phyloP scores from a whole-genome alignment of 345 rosid genomes.

The Ceriops zippeliana region DNA sequence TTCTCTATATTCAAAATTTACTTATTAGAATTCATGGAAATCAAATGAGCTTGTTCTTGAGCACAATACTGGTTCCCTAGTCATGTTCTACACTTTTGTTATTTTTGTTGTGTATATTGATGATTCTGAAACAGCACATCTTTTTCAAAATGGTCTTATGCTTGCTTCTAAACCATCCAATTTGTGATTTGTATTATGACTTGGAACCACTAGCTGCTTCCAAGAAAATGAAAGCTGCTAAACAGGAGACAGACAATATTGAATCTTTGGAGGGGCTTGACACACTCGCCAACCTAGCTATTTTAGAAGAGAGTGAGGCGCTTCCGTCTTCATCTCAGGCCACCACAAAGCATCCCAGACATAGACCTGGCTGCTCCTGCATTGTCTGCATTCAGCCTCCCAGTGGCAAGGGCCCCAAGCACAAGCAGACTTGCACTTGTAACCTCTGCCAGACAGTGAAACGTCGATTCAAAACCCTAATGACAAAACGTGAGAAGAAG shows the following conservation, averaged over 20 bases:
- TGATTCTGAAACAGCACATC: constrained; percentile 2
- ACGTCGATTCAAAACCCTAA: constrained; percentile 71
- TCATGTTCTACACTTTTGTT: not conserved
- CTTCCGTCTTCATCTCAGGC: constrained; percentile 50
- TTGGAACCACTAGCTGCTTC: constrained; percentile 33
- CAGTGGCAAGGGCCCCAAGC: constrained; percentile 85
- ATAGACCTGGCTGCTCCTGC: constrained; percentile 87
- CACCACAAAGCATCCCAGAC: constrained; percentile 91
- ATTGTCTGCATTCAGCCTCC: constrained; percentile 95
- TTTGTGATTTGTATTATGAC: constrained; percentile 10
- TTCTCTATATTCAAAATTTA: not conserved
- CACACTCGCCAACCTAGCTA: constrained; percentile 63
- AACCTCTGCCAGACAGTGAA: constrained; percentile 65
- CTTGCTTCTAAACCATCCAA: constrained; percentile 5
- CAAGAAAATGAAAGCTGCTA: constrained; percentile 51
- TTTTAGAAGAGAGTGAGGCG: constrained; percentile 54
- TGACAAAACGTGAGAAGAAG: constrained; percentile 69
- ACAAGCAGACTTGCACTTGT: constrained; percentile 73
- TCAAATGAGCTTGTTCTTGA: not conserved
- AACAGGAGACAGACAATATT: constrained; percentile 39
- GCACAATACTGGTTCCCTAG: not conserved
- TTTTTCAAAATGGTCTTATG: constrained; percentile 11
- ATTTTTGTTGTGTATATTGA: constrained; percentile 8
- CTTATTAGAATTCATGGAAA: not conserved
- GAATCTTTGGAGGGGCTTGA: constrained; percentile 64